These are phyloP conservation scores for Sporothrix dimorphospora DNA, from an alignment of 2,329 filamentous ascomycete species.

Conservation along the genomic window DNA sequence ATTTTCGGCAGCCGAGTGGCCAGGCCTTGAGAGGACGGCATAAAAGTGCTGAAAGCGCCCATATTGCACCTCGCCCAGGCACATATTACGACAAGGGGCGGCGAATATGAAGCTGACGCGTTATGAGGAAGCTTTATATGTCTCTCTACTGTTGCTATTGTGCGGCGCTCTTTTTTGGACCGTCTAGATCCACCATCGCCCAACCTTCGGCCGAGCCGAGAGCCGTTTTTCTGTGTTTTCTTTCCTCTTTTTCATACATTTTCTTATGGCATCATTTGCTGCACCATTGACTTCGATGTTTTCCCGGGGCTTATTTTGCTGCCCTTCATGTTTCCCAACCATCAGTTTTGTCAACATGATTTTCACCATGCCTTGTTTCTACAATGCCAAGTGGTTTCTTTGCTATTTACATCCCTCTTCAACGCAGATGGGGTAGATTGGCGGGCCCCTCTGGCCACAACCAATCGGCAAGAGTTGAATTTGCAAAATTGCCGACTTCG, in stretches of 20 bases:
- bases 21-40: background rate
- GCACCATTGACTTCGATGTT: no score
- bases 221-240: background rate
- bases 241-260: background rate
- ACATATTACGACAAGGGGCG: slow-evolving; percentile 16
- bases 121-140: background rate
- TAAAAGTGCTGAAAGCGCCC: background rate
- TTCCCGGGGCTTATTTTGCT: background rate
- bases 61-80: background rate
- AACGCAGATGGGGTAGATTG: background rate
- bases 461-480: slow-evolving; percentile 15
- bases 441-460: background rate
- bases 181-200: background rate
- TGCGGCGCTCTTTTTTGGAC: no score
- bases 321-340: background rate
- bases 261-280: background rate
- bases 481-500: slow-evolving; percentile 15
- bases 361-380: background rate
- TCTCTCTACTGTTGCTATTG: background rate
- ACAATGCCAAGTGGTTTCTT: background rate
- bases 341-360: background rate
- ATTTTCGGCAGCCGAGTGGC: background rate
- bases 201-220: background rate
- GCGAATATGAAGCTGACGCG: slow-evolving; percentile 23
- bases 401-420: background rate